A percentile compares a stretch with the other conserved stretches of the same genome.
phyloP scores from a whole-genome alignment of 305 asterid genomes.

The Caryopteris hybrid region DNA sequence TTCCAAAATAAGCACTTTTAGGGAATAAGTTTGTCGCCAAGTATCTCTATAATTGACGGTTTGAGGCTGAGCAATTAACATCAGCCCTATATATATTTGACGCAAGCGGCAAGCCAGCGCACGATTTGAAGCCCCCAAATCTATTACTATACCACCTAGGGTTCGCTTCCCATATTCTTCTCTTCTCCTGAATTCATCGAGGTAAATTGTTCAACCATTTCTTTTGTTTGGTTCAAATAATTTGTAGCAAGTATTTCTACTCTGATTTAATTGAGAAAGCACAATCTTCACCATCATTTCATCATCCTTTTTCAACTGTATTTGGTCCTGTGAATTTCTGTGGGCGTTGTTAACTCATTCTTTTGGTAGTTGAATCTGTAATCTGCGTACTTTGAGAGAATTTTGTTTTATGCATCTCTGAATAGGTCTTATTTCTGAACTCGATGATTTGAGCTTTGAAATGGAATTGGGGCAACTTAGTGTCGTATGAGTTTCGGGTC shows the following conservation, averaged over 20 bases:
- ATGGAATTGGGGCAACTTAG: background rate
- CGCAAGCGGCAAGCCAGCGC: background rate
- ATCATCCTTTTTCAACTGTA: background rate
- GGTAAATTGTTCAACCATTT: background rate
- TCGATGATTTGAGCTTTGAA: background rate
- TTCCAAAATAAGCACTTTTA: too few relatives aligned
- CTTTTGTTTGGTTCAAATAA: background rate
- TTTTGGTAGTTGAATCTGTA: background rate
- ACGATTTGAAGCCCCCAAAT: constrained; percentile 1
- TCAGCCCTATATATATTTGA: background rate
- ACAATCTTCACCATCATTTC: background rate
- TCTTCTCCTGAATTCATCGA: constrained; percentile 1
- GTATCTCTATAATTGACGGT: too few relatives aligned
- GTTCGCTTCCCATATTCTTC: constrained; percentile 14
- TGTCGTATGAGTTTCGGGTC: background rate
- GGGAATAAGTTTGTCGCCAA: too few relatives aligned
- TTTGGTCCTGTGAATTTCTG: background rate
- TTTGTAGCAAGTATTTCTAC: background rate
- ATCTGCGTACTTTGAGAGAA: background rate
- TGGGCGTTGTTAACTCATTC: background rate
- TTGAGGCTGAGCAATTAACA: background rate
- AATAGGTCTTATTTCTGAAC: background rate
- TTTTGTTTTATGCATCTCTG: background rate
- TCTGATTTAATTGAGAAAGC: background rate
- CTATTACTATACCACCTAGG: constrained; percentile 16